Percentiles rank a stretch among this genome's conserved stretches.
These are phyloP conservation scores for Cryoendolithus antarcticus DNA, from an alignment of 2,329 filamentous ascomycete species.

Conservation along the genomic window DNA sequence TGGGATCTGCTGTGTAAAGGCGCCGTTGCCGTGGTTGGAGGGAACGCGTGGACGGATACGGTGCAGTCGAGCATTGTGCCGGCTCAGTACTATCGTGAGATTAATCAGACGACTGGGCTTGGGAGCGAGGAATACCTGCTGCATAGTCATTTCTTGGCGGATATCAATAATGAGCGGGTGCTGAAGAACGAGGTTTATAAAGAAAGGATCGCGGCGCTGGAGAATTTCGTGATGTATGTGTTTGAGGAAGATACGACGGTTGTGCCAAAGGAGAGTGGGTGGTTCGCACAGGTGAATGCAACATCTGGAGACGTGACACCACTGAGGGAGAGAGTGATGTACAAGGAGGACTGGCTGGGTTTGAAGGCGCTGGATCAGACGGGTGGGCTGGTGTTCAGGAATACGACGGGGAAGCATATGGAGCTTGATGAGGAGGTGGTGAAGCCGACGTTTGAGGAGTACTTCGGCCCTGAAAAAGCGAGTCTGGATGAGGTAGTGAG, in stretches of 20 bases:
- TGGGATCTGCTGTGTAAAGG: slow-evolving; percentile 71
- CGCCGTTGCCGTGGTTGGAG: slow-evolving; percentile 63
- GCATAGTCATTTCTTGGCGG: slow-evolving; percentile 76
- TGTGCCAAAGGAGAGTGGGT: slow-evolving; percentile 78
- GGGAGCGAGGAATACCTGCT: slow-evolving; percentile 56
- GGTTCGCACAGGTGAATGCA: slow-evolving; percentile 78
- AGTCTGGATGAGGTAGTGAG: neutral
- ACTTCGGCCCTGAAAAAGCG: slow-evolving; percentile 42
- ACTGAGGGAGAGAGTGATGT: slow-evolving; percentile 58
- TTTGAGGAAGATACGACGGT: slow-evolving; percentile 80
- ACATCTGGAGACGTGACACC: slow-evolving; percentile 50
- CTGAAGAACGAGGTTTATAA: slow-evolving; percentile 65
- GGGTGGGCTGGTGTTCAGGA: slow-evolving; percentile 65
- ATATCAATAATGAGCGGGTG: slow-evolving; percentile 85
- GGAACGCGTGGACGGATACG: slow-evolving; percentile 66
- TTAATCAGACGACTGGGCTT: slow-evolving; percentile 42
- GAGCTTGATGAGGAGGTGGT: slow-evolving; percentile 55
- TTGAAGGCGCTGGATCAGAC: slow-evolving; percentile 66
- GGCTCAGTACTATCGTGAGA: slow-evolving; percentile 85
- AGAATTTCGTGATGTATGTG: slow-evolving; percentile 77
- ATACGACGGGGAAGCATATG: slow-evolving; percentile 72
- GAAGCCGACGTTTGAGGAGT: slow-evolving; percentile 52
- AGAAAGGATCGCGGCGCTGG: slow-evolving; percentile 54
- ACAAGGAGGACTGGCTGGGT: slow-evolving; percentile 88
- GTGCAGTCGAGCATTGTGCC: slow-evolving; percentile 76